These are phyloP conservation scores for Podaxis rugospora DNA, from an alignment of 768 basidiomycete species.

Conservation along the genomic window DNA sequence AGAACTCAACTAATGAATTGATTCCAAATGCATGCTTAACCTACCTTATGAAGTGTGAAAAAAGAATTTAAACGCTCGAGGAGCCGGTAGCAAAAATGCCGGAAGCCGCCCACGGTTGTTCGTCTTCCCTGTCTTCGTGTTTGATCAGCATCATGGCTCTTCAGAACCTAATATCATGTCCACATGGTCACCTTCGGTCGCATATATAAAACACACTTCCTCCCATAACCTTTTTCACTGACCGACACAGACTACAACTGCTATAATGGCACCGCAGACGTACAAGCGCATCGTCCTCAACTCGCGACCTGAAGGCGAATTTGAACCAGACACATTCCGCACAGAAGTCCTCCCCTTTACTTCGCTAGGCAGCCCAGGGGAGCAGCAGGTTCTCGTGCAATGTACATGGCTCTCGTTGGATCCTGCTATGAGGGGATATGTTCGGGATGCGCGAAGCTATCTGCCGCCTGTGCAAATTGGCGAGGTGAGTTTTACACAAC, in stretches of 20 bases:
- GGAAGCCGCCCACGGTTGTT: not conserved
- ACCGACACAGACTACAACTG: not conserved
- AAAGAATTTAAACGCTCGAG: not conserved
- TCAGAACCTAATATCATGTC: not conserved
- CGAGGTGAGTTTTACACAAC: slow-evolving; percentile 30
- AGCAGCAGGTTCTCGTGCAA: slow-evolving; percentile 62
- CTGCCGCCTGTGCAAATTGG: slow-evolving; percentile 69
- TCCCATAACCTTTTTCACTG: not conserved
- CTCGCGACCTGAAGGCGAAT: slow-evolving; percentile 63
- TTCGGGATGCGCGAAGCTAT: slow-evolving; percentile 71
- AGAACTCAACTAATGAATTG: too few species aligned
- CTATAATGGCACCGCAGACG: slow-evolving; percentile 18
- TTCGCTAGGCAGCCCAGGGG: slow-evolving; percentile 42
- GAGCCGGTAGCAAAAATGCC: not conserved
- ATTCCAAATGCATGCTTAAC: not conserved
- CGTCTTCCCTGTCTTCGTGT: not conserved
- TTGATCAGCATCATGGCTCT: not conserved
- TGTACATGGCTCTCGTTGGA: slow-evolving; percentile 80
- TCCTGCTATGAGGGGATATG: slow-evolving; percentile 85
- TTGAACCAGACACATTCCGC: slow-evolving; percentile 73
- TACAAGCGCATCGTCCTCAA: slow-evolving; percentile 74
- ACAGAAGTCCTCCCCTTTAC: slow-evolving; percentile 48
- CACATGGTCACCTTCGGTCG: not conserved
- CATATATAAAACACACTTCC: not conserved
- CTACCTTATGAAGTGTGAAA: not conserved